A percentile compares a stretch with the other conserved stretches of the same genome.
Conservation (phyloP, 1,284 basidiomycete species). For the Cryptococcus hybrid region DNA sequence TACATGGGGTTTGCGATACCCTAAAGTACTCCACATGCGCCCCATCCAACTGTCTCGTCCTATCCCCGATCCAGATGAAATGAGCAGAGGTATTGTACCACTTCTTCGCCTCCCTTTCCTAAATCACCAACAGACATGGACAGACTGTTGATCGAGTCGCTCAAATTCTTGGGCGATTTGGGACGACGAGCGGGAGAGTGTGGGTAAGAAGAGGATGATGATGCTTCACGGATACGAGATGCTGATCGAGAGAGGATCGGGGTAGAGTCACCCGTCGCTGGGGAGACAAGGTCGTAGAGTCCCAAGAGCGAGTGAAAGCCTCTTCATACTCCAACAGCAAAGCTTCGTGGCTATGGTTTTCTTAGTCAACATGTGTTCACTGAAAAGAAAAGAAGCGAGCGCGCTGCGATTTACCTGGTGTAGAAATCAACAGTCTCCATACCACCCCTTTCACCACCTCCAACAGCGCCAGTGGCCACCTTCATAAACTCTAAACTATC, state of each 20-base stretch:
- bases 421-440: slow-evolving; percentile 93
- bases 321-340: slow-evolving; percentile 92
- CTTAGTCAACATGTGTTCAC: not conserved
- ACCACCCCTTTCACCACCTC: slow-evolving; percentile 59
- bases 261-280: slow-evolving; percentile 19
- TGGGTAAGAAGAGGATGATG: slow-evolving; percentile 11
- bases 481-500: slow-evolving; percentile 92
- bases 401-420: slow-evolving; percentile 61
- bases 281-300: slow-evolving; percentile 6
- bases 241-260: slow-evolving; percentile 28
- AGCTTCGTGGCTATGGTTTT: slow-evolving; percentile 75
- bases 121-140: slow-evolving; percentile 10
- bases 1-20: slow-evolving; percentile 90
- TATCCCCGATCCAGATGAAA: slow-evolving; percentile 96
- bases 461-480: slow-evolving; percentile 63
- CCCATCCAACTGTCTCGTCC: slow-evolving; percentile 88
- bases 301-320: slow-evolving; percentile 69
- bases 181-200: slow-evolving; percentile 27
- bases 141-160: slow-evolving; percentile 6
- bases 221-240: slow-evolving; percentile 16
- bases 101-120: slow-evolving; percentile 11
- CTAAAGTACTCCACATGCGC: slow-evolving; percentile 96
- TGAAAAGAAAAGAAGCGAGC: slow-evolving; percentile 14
- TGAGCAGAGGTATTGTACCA: slow-evolving; percentile 66
- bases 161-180: slow-evolving; percentile 7